Conservation (phyloP, 1,284 basidiomycete species). For the Marasmius sp. region DNA sequence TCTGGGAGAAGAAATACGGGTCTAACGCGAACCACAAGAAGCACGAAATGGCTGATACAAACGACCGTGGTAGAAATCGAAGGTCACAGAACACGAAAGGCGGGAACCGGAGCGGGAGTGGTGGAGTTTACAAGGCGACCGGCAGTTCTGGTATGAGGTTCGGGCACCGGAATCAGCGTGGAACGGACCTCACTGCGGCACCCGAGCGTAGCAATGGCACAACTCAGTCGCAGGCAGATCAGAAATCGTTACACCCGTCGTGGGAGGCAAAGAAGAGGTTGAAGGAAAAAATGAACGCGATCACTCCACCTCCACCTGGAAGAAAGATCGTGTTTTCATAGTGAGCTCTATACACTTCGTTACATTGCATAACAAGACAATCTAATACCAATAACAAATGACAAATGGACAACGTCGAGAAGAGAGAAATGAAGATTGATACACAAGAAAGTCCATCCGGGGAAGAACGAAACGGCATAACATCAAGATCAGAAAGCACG, state of each 20-base stretch:
- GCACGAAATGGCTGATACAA: slow-evolving; percentile 44
- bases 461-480: neutral
- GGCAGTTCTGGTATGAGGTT: slow-evolving; percentile 7
- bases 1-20: slow-evolving; percentile 98
- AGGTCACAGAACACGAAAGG: slow-evolving; percentile 5
- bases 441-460: neutral
- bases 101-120: neutral
- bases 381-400: neutral
- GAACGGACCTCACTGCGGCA: no score
- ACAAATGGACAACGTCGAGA: neutral
- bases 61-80: slow-evolving; percentile 18
- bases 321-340: slow-evolving; percentile 66
- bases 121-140: slow-evolving; percentile 7
- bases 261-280: slow-evolving; percentile 89
- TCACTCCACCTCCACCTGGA: slow-evolving; percentile 56
- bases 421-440: neutral
- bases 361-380: slow-evolving; percentile 1
- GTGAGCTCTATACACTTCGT: slow-evolving; percentile 15
- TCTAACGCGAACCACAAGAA: slow-evolving; percentile 89
- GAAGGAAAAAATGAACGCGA: slow-evolving; percentile 62
- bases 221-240: slow-evolving; percentile 20
- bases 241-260: slow-evolving; percentile 76
- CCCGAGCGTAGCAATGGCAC: neutral
- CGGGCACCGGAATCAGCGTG: neutral
- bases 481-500: neutral